Evolutionary conservation across 495 filamentous ascomycete genomes (phyloP).

Genomic region (Darksidea phi): DNA sequence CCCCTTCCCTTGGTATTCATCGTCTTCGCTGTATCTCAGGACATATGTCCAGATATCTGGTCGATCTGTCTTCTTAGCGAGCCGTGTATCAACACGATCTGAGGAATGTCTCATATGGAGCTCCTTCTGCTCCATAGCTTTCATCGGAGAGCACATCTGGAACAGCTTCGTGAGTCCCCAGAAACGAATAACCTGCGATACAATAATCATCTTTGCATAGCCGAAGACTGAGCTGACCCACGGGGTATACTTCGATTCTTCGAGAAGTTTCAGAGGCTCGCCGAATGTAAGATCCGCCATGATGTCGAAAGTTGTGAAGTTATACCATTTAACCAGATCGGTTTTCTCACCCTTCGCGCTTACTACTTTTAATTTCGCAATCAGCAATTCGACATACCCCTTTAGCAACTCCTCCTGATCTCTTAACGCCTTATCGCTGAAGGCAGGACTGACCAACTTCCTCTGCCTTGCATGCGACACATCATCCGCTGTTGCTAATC

Average conservation of each 20-base stretch:
- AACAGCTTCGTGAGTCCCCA: conserved; percentile 1
- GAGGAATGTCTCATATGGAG: conserved; percentile 5
- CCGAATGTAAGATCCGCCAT: conserved; percentile 31
- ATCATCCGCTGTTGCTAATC: conserved; percentile 17
- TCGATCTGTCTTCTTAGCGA: conserved; percentile 13
- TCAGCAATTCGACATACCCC: conserved; percentile 16
- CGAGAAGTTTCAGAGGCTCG: conserved; percentile 24
- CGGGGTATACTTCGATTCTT: conserved; percentile 10
- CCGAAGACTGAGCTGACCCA: conserved; percentile 23
- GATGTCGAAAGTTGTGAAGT: conserved; percentile 35
- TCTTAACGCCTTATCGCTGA: conserved; percentile 26
- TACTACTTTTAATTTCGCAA: conserved; percentile 15
- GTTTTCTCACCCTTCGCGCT: neutral
- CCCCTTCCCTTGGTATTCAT: conserved; percentile 13
- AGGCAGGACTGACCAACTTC: conserved; percentile 22
- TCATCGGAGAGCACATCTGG: conserved; percentile 2
- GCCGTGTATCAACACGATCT: conserved; percentile 11
- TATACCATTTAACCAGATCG: conserved; percentile 19
- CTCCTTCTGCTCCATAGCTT: conserved; percentile 4
- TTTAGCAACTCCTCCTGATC: conserved; percentile 22
- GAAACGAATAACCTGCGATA: neutral
- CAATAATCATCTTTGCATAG: neutral
- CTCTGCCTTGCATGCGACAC: conserved; percentile 20
- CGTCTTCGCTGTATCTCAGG: conserved; percentile 17
- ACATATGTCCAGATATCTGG: conserved; percentile 30